These are phyloP conservation scores for Colletotrichum lindemuthianum DNA, from an alignment of 2,329 filamentous ascomycete genomes.

Conservation along the genomic window DNA sequence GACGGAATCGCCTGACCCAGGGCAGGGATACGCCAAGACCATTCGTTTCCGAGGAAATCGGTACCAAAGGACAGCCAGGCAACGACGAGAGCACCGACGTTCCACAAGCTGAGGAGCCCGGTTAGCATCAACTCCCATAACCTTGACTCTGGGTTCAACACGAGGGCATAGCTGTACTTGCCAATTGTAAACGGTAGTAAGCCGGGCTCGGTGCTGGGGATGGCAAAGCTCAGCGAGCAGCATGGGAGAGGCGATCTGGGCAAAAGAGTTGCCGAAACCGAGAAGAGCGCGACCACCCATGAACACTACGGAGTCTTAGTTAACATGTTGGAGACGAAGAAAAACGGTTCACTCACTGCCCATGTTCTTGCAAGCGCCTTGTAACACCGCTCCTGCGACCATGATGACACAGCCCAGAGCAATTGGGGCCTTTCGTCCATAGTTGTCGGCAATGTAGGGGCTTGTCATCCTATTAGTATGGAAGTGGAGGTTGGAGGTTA, in stretches of 20 bases:
- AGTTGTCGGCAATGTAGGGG: slow-evolving; percentile 63
- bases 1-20: slow-evolving; percentile 60
- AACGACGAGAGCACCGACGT: slow-evolving; percentile 57
- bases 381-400: slow-evolving; percentile 65
- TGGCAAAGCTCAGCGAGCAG: slow-evolving; percentile 65
- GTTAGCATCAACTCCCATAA: neutral
- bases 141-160: too few species aligned
- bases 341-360: slow-evolving; percentile 40
- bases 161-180: too few species aligned
- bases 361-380: slow-evolving; percentile 59
- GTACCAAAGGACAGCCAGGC: slow-evolving; percentile 63
- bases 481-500: neutral
- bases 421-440: slow-evolving; percentile 64
- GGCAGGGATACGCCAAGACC: slow-evolving; percentile 63
- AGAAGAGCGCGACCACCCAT: slow-evolving; percentile 66
- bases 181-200: slow-evolving; percentile 58
- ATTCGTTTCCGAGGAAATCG: slow-evolving; percentile 55
- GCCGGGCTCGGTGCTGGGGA: slow-evolving; percentile 58
- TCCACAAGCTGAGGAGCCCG: slow-evolving; percentile 59
- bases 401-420: slow-evolving; percentile 64
- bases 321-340: neutral
- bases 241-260: slow-evolving; percentile 62
- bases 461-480: slow-evolving; percentile 38
- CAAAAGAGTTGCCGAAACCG: slow-evolving; percentile 65
- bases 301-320: slow-evolving; percentile 41